Conservation (phyloP, 2,329 filamentous ascomycete genomes). For the Claviceps humidiphila region DNA sequence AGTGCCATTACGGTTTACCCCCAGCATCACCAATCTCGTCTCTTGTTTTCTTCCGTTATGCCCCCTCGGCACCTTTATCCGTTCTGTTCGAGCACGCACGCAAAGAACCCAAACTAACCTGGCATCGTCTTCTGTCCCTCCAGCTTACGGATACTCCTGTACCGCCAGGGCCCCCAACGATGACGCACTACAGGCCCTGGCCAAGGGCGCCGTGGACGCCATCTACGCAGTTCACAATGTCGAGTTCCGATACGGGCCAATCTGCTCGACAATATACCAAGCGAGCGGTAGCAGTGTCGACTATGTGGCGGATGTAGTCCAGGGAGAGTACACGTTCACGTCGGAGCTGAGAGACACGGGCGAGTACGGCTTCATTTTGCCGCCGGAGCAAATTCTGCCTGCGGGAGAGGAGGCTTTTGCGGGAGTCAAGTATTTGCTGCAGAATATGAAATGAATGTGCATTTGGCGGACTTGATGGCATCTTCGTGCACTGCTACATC, state of each 20-base stretch:
- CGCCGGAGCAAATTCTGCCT: slow-evolving; percentile 27
- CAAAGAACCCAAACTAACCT: background rate
- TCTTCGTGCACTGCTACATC: no score
- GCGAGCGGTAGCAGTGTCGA: slow-evolving; percentile 30
- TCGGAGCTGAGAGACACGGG: slow-evolving; percentile 24
- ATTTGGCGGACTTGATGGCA: no score
- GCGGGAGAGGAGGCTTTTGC: slow-evolving; percentile 30
- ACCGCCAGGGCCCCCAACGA: slow-evolving; percentile 30
- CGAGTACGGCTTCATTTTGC: slow-evolving; percentile 28
- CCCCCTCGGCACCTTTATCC: background rate
- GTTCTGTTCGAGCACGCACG: background rate
- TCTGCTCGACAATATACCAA: background rate
- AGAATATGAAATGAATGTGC: slow-evolving; percentile 22
- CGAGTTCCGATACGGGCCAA: slow-evolving; percentile 25
- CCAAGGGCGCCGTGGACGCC: slow-evolving; percentile 28
- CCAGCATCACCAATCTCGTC: no score
- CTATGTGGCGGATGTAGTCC: slow-evolving; percentile 28
- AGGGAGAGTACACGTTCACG: slow-evolving; percentile 26
- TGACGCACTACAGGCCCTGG: slow-evolving; percentile 34
- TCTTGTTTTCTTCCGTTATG: background rate
- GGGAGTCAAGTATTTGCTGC: slow-evolving; percentile 45
- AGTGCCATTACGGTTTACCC: slow-evolving; percentile 23
- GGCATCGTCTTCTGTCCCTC: slow-evolving; percentile 11
- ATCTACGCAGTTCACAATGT: background rate
- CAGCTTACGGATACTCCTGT: slow-evolving; percentile 47